phyloP scores from a whole-genome alignment of 108 stramenopile genomes.

The Aurantiochytrium sp. region DNA sequence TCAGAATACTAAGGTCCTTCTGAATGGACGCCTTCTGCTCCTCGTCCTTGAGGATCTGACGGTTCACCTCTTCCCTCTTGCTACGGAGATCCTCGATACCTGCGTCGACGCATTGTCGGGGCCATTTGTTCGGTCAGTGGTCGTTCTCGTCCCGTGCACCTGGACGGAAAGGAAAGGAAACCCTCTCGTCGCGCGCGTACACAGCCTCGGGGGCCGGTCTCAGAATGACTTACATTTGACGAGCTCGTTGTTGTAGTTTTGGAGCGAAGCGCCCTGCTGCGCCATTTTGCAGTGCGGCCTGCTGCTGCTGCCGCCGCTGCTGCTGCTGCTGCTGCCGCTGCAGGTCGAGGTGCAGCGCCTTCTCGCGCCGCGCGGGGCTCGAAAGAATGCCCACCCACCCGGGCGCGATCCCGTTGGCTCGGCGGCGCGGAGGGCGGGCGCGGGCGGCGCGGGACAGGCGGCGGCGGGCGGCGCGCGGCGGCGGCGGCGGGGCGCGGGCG shows the following conservation, averaged over 20 bases:
- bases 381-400: no score
- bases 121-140: neutral
- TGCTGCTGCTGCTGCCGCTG: neutral
- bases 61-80: conserved; percentile 60
- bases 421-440: no score
- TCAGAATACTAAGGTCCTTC: conserved; percentile 57
- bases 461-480: no score
- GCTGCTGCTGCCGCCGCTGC: neutral
- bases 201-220: no score
- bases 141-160: no score
- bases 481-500: no score
- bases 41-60: conserved; percentile 63
- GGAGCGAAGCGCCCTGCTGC: conserved; percentile 65
- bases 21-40: conserved; percentile 69
- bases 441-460: no score
- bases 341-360: neutral
- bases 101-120: neutral
- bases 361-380: no score
- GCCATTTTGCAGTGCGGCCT: conserved; percentile 43
- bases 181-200: no score
- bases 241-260: conserved; percentile 72
- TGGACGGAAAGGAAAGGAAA: no score
- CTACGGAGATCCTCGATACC: conserved; percentile 60
- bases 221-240: conserved; percentile 61
- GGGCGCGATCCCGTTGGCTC: no score